phyloP scores from a whole-genome alignment of 805 yeast species.

The Scheffersomyces ergatensis region DNA sequence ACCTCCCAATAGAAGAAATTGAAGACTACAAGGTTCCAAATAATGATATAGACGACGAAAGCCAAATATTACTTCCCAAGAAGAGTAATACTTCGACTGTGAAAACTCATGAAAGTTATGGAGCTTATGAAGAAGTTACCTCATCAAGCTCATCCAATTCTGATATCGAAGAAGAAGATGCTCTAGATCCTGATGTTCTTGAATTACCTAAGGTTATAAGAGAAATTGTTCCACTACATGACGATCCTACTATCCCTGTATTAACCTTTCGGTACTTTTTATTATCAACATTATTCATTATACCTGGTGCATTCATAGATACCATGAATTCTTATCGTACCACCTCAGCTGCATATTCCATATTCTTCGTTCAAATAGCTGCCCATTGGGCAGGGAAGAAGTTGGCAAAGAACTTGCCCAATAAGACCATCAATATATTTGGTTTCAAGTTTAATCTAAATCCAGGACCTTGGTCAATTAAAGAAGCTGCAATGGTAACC shows the following conservation, averaged over 20 bases:
- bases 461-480: constrained; percentile 57
- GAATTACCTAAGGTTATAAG: constrained; percentile 29
- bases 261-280: constrained; percentile 35
- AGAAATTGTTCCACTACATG: constrained; percentile 37
- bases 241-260: constrained; percentile 37
- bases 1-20: neutral
- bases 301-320: constrained; percentile 42
- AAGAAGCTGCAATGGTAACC: constrained; percentile 52
- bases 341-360: constrained; percentile 49
- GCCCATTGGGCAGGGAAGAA: constrained; percentile 47
- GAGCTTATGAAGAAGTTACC: neutral
- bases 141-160: neutral
- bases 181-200: constrained; percentile 16
- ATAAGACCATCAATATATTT: constrained; percentile 14
- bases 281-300: constrained; percentile 29
- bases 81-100: neutral
- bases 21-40: neutral
- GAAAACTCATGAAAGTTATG: neutral
- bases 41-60: neutral
- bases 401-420: constrained; percentile 42
- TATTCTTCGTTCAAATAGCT: constrained; percentile 50
- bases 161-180: neutral
- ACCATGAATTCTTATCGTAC: constrained; percentile 43
- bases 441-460: constrained; percentile 35
- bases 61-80: neutral